Conservation (phyloP, 78 protist species). For the Bodo saltans region DNA sequence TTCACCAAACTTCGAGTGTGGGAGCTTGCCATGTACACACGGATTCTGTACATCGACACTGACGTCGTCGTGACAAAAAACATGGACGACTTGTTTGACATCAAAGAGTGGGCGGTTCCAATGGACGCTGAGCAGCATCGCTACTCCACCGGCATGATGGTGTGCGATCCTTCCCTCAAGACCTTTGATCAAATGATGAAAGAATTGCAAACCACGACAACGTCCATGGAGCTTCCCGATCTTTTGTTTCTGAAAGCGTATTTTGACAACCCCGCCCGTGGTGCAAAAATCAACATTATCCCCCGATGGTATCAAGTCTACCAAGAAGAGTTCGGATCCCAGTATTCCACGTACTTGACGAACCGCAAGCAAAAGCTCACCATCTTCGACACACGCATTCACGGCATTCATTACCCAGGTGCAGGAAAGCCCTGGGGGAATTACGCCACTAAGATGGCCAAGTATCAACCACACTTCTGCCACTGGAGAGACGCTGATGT, state of each 20-base stretch:
- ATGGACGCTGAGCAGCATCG: slow-evolving; percentile 23
- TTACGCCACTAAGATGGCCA: background rate
- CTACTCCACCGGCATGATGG: slow-evolving; percentile 33
- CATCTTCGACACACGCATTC: slow-evolving; percentile 20
- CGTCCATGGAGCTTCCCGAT: slow-evolving; percentile 29
- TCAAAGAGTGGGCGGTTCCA: slow-evolving; percentile 20
- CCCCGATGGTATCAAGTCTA: slow-evolving; percentile 33
- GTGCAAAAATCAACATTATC: background rate
- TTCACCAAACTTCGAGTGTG: slow-evolving; percentile 25
- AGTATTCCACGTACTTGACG: slow-evolving; percentile 19
- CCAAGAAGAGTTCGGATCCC: slow-evolving; percentile 25
- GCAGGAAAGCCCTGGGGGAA: slow-evolving; percentile 15
- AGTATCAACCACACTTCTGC: background rate
- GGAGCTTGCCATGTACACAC: slow-evolving; percentile 2
- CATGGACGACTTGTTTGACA: slow-evolving; percentile 20
- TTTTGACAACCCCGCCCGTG: background rate
- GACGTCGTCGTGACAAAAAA: slow-evolving; percentile 7
- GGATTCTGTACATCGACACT: slow-evolving; percentile 16
- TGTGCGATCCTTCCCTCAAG: background rate
- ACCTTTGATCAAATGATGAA: slow-evolving; percentile 15
- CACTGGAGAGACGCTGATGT: slow-evolving; percentile 2
- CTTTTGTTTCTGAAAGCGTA: slow-evolving; percentile 13
- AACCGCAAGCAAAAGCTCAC: background rate
- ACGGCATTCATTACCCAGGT: slow-evolving; percentile 32
- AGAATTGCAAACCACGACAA: background rate